A percentile compares a stretch with the other conserved stretches of the same genome.
phyloP scores from a whole-genome alignment of 2,329 filamentous ascomycete species.

The Phialophora verrucosa region DNA sequence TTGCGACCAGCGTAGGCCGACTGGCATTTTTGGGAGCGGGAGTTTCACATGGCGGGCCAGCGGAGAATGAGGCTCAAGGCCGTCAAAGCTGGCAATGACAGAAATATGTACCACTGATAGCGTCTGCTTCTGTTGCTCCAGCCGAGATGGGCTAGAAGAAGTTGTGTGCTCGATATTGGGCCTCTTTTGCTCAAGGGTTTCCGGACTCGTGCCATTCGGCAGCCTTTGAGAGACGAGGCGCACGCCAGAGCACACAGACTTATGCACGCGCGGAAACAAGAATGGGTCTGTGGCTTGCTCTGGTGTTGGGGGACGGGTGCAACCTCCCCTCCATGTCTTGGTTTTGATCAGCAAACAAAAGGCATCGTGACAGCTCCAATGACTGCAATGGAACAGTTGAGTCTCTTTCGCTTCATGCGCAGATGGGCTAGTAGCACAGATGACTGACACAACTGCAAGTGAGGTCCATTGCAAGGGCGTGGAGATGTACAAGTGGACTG shows the following conservation, averaged over 20 bases:
- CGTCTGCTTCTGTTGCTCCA: not conserved
- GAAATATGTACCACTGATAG: conserved; percentile 5
- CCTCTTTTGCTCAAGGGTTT: not conserved
- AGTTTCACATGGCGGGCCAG: conserved; percentile 9
- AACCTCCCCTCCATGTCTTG: not conserved
- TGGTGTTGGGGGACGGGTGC: conserved; percentile 1
- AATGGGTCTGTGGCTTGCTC: not conserved
- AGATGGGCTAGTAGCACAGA: not conserved
- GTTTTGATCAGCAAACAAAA: conserved; percentile 4
- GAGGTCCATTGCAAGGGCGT: not conserved
- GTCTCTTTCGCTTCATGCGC: not conserved
- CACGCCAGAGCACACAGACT: conserved; percentile 13
- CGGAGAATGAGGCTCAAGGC: conserved; percentile 6
- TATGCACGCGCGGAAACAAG: conserved; percentile 10
- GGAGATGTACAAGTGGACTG: not conserved
- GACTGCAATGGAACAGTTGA: not conserved
- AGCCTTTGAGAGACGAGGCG: conserved; percentile 9
- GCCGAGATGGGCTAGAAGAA: conserved; percentile 13
- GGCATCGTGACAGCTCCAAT: not conserved
- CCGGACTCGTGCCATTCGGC: conserved; percentile 3
- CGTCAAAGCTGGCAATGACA: not conserved
- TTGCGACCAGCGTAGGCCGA: not conserved
- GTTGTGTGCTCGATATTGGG: not conserved
- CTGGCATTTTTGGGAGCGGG: not conserved
- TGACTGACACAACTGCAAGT: not conserved